These are phyloP conservation scores for Blechomonas ayalai DNA, from an alignment of 208 protist species.

Conservation along the genomic window DNA sequence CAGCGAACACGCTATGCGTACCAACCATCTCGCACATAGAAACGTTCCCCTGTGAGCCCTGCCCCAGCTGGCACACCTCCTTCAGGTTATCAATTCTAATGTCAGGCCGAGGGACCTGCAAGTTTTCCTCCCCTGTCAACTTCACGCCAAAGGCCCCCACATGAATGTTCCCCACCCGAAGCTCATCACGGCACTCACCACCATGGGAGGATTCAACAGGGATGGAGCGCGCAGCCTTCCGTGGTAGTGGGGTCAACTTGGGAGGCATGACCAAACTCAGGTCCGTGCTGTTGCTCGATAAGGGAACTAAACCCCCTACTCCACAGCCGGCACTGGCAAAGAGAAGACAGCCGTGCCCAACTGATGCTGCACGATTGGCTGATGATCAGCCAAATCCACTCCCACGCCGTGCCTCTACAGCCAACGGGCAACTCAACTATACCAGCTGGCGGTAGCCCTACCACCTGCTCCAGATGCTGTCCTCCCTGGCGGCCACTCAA, in stretches of 20 bases:
- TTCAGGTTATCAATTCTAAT: conserved; percentile 54
- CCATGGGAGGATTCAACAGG: conserved; percentile 8
- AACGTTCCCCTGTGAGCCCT: conserved; percentile 73
- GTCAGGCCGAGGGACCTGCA: conserved; percentile 59
- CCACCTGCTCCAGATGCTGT: no score
- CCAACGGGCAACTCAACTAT: no score
- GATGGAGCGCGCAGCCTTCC: conserved; percentile 43
- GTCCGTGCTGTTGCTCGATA: no score
- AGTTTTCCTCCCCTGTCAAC: conserved; percentile 68
- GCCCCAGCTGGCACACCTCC: conserved; percentile 38
- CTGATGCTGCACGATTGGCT: no score
- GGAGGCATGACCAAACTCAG: no score
- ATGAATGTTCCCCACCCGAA: conserved; percentile 71
- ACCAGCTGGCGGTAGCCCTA: no score
- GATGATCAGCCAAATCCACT: no score
- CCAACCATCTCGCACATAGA: conserved; percentile 53
- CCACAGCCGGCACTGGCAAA: no score
- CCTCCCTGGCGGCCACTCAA: no score
- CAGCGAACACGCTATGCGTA: conserved; percentile 40
- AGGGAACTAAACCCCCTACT: no score
- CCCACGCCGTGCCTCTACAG: no score
- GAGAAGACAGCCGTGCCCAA: no score
- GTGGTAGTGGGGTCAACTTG: conserved; percentile 58
- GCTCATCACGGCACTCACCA: conserved; percentile 38
- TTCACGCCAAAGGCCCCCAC: conserved; percentile 60